Base-by-base conservation (phyloP, 176 grass and related monocot species). In the Eremochloa ophiuroides region DNA sequence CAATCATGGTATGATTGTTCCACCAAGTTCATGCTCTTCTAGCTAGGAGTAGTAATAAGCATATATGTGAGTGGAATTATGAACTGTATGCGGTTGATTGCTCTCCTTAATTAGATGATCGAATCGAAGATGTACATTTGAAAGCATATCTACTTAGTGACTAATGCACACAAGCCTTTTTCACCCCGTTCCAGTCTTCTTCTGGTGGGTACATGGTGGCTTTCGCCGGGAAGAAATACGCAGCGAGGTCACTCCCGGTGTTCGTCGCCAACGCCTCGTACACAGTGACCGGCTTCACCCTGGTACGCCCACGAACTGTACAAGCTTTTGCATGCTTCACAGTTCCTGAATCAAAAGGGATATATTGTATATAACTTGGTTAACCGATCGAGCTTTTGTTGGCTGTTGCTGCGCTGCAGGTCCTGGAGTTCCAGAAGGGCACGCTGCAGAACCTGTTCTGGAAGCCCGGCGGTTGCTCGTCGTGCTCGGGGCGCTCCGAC, bases 341-440 rank as follows among this genome's bases (percentile, higher is more conserved):
- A 14, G 40, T 22, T 22, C 4, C 9, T 37, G 4, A 10, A 11
- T 66, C 10, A 69, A 25, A 26, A 60, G 25, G 10, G 55, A 59
- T 0, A 58, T 4, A 35, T 35, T 22, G 0, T 7, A 17, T 0
- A 2, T 53, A 56, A 25, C 23, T 60, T 60, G 23, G 10, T 13
- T 60, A 60, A 60, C 23, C 55, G 55, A 12, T 23, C 23, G 37
- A 73, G 64, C 56, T 34, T 9, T 9, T 0, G 27, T 5, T n/a
- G 0, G 61, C 10, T 13, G 0, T 38, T 16, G 20, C 80, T 7
- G 48, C 18, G 0, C 8, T 56, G 0, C 51, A 98, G 95, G 92
- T 98, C 0, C 61, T 98, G 26, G 95, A 98, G 78, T 98, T 98
- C 81, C 70, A 91, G 69, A 98, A 98, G 63, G 95, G 95, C 82